These are phyloP conservation scores for Podila epicladia DNA, from an alignment of 192 early-diverging fungal genomes.

Conservation along the genomic window DNA sequence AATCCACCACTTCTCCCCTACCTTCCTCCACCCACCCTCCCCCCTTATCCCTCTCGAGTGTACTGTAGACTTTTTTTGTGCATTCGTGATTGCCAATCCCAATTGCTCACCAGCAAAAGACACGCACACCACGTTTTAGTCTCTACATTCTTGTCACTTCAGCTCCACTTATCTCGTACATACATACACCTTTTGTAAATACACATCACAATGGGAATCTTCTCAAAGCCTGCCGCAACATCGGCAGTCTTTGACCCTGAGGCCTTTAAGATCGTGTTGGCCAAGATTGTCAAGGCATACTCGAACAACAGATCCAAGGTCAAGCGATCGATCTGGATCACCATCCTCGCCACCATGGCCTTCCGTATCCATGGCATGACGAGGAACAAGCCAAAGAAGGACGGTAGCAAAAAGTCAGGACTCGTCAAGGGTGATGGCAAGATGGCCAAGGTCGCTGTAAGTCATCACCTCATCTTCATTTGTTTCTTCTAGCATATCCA, in stretches of 20 bases:
- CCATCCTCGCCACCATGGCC: conserved; percentile 46
- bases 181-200: not conserved
- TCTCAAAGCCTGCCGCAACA: conserved; percentile 37
- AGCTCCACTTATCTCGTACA: not conserved
- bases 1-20: not conserved
- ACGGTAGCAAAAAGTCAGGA: conserved; percentile 31
- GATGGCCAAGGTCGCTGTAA: conserved; percentile 45
- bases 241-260: conserved; percentile 39
- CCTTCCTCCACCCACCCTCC: not conserved
- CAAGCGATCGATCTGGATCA: conserved; percentile 51
- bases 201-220: conserved; percentile 35
- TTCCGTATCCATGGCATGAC: conserved; percentile 47
- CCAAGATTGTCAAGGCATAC: conserved; percentile 50
- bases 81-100: not conserved
- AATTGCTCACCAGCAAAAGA: not conserved
- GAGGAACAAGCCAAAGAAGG: conserved; percentile 31
- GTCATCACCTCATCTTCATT: not conserved
- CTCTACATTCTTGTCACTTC: not conserved
- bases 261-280: conserved; percentile 41
- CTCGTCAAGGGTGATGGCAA: conserved; percentile 38
- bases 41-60: not conserved
- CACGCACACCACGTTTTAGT: not conserved
- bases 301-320: conserved; percentile 46
- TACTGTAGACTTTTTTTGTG: not conserved
- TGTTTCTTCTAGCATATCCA: not conserved